Evolutionary conservation across 495 filamentous ascomycete species (phyloP).

Genomic region (Barbatosphaeria neglecta): DNA sequence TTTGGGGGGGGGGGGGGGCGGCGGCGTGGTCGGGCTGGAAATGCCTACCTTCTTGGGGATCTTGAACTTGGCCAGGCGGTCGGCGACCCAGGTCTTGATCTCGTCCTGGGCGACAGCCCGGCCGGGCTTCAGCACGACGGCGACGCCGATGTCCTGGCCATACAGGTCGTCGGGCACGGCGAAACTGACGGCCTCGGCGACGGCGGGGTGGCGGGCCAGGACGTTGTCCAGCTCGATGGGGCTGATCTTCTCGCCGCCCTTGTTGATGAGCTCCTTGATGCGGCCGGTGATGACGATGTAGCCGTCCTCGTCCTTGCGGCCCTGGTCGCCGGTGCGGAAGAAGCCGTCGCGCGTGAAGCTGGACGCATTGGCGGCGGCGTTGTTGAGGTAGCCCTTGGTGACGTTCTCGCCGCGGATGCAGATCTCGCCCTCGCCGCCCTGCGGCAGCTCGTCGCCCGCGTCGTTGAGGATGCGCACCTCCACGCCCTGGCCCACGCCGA

Average conservation of each 20-base stretch:
- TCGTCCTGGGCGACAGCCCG: slow-evolving; percentile 39
- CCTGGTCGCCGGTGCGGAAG: slow-evolving; percentile 80
- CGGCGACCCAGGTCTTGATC: slow-evolving; percentile 52
- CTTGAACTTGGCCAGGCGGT: slow-evolving; percentile 69
- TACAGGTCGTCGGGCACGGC: slow-evolving; percentile 65
- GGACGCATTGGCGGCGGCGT: slow-evolving; percentile 54
- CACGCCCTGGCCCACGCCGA: slow-evolving; percentile 70
- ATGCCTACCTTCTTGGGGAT: slow-evolving; percentile 62
- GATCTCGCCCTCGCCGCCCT: slow-evolving; percentile 63
- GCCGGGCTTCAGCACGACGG: slow-evolving; percentile 60
- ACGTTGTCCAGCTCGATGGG: slow-evolving; percentile 80
- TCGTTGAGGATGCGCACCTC: slow-evolving; percentile 65
- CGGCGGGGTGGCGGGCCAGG: slow-evolving; percentile 52
- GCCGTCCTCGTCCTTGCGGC: slow-evolving; percentile 58
- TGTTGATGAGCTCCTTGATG: slow-evolving; percentile 79
- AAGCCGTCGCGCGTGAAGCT: slow-evolving; percentile 54
- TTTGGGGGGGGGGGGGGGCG: not conserved
- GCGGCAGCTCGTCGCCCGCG: slow-evolving; percentile 46
- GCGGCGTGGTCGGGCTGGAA: no score
- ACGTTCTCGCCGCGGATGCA: slow-evolving; percentile 71
- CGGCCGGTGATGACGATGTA: slow-evolving; percentile 68
- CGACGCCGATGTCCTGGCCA: slow-evolving; percentile 70
- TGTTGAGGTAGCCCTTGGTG: slow-evolving; percentile 74
- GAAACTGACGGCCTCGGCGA: slow-evolving; percentile 71
- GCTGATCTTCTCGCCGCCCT: slow-evolving; percentile 72